Evolutionary conservation across 768 basidiomycete species (phyloP), one percentile per base, ranked within the genome.

Genomic region (Tephrocybe sp.): DNA sequence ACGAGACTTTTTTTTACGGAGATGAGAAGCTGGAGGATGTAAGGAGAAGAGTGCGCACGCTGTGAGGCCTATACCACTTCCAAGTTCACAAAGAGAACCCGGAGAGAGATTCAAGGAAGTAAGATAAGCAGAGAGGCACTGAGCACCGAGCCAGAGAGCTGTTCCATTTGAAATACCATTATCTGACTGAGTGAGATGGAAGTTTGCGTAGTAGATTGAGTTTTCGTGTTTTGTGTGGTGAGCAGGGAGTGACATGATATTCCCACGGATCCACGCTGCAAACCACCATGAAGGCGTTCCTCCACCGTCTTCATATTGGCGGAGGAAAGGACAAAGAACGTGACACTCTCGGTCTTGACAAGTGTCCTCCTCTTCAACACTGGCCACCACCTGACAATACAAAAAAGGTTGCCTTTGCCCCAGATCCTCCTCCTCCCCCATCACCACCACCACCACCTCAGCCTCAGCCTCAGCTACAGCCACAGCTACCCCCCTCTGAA

Each of bases 361-460:
- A 85, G 69, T 79, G 87, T 59, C 84, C 85, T 19, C 84, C 83
- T 13, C 76, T 89, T 19, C 80, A 76, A 36, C 68, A 75, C 58
- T 89, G 89, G 87, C 88, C 86, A 0, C 86, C 87, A 1, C 31
- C 35, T 19, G 52, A 66, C 54, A 85, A 87, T 57, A 73, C 80
- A 62, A 93, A 93, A 76, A 91, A 91, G 71, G 91, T 93, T 39
- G 91, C 89, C 22, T 93, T 93, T 70, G 77, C 88, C 0, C 83
- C 85, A 44, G 34, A 77, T 71, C 53, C 72, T 66, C 77, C 75
- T 62, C 65, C 74, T 45, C 69, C 82, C 48, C 77, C 80, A 41
- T 76, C 79, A 57, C 67, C 77, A 54, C 68, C 75, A 47, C 61
- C 63, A 3, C 23, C 44, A 1, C n/a, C 32, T 26, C 61, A 56